Evolutionary conservation across 345 rosid species (phyloP).

Genomic region (Rhizophora apiculata): DNA sequence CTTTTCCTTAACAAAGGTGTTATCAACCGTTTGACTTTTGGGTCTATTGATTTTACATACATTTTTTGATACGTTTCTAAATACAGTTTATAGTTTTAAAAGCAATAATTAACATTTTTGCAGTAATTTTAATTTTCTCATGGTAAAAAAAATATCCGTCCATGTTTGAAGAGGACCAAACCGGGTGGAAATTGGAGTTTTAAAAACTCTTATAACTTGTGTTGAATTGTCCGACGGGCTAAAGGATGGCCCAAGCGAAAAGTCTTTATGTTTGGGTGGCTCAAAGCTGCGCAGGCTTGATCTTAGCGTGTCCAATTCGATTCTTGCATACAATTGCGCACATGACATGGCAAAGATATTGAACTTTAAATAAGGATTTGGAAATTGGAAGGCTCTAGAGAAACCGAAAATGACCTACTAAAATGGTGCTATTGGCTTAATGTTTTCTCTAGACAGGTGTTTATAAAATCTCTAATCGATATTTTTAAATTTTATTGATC

Average conservation of each 20-base stretch:
- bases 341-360: background rate
- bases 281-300: background rate
- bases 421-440: too few relatives aligned
- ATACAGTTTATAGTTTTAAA: too few relatives aligned
- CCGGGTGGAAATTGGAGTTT: background rate
- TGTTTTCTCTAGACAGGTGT: too few relatives aligned
- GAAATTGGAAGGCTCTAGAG: background rate
- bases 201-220: constrained; percentile 17
- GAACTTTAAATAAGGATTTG: background rate
- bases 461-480: too few relatives aligned
- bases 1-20: too few relatives aligned
- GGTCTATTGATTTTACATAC: too few relatives aligned
- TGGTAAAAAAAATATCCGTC: background rate
- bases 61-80: too few relatives aligned
- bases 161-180: too few relatives aligned
- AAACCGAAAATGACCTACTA: background rate
- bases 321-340: background rate
- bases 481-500: too few relatives aligned
- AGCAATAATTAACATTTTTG: background rate
- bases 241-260: constrained; percentile 8
- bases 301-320: background rate
- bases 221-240: background rate
- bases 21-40: too few relatives aligned
- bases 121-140: background rate
- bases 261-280: background rate